A percentile compares a stretch with the other conserved stretches of the same genome.
phyloP scores from a whole-genome alignment of 2,329 filamentous ascomycete species.

The Elsinoe perseae region DNA sequence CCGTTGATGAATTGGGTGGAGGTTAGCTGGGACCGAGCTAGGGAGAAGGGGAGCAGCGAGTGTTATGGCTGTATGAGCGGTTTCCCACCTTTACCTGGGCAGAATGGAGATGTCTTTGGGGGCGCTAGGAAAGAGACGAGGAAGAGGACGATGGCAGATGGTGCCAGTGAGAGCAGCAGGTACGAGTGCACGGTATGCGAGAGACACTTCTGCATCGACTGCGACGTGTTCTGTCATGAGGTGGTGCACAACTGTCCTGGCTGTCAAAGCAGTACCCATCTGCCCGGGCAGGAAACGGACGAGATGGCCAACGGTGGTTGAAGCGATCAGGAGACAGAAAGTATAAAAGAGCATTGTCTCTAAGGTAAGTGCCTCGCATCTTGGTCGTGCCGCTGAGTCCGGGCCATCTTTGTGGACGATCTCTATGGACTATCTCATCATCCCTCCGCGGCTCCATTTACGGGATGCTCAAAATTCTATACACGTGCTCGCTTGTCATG shows the following conservation, averaged over 20 bases:
- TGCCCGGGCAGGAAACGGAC: slow-evolving; percentile 22
- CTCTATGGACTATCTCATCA: not conserved
- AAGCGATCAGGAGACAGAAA: not conserved
- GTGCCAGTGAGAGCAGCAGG: slow-evolving; percentile 74
- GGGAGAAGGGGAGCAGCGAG: slow-evolving; percentile 37
- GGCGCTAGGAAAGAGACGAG: slow-evolving; percentile 15
- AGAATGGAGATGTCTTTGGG: slow-evolving; percentile 14
- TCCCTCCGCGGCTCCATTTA: not conserved
- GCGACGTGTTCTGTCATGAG: slow-evolving; percentile 91
- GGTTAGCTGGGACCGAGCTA: slow-evolving; percentile 72
- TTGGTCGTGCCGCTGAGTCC: too few relatives aligned
- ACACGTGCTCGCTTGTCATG: not conserved
- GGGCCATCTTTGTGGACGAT: too few relatives aligned
- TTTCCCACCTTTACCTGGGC: slow-evolving; percentile 53
- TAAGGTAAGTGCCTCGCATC: not conserved
- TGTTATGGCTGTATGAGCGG: slow-evolving; percentile 71
- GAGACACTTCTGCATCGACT: slow-evolving; percentile 95
- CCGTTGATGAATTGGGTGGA: slow-evolving; percentile 85
- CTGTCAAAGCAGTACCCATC: slow-evolving; percentile 50
- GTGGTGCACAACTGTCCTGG: slow-evolving; percentile 93
- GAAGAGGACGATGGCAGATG: slow-evolving; percentile 24
- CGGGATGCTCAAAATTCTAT: not conserved
- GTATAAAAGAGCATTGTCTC: not conserved
- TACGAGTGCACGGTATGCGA: slow-evolving; percentile 85
- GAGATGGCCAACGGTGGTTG: not conserved